These are phyloP conservation scores for Excoecaria agallocha DNA, from an alignment of 345 rosid genomes.

Conservation along the genomic window DNA sequence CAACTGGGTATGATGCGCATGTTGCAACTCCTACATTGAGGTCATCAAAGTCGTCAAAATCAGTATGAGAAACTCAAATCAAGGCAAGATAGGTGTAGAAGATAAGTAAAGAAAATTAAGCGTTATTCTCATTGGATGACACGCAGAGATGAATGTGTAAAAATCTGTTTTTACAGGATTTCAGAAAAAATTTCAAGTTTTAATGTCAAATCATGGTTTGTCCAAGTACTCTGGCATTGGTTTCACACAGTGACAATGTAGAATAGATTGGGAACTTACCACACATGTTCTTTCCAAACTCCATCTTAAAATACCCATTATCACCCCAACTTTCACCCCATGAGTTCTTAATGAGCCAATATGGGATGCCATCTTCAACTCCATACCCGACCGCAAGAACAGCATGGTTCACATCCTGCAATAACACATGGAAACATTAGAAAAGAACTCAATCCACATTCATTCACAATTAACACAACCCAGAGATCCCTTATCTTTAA, in stretches of 20 bases:
- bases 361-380: slow-evolving; percentile 68
- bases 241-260: not conserved
- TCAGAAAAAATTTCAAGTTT: not conserved
- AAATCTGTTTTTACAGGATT: not conserved
- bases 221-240: not conserved
- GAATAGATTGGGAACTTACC: slow-evolving; percentile 48
- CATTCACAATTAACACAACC: not conserved
- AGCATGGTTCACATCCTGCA: slow-evolving; percentile 96
- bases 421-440: slow-evolving; percentile 13
- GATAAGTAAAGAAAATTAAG: not conserved
- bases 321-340: slow-evolving; percentile 85
- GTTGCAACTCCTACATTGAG: slow-evolving; percentile 72
- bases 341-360: slow-evolving; percentile 94
- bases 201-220: not conserved
- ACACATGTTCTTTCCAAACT: slow-evolving; percentile 92
- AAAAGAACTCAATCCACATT: not conserved
- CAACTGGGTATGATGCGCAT: slow-evolving; percentile 85
- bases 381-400: slow-evolving; percentile 96
- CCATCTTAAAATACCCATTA: slow-evolving; percentile 93
- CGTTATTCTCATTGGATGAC: not conserved
- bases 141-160: not conserved
- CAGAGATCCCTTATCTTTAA: not conserved
- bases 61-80: not conserved
- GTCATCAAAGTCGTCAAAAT: slow-evolving; percentile 8
- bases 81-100: not conserved